These are phyloP conservation scores for Chaetomium tenue DNA, from an alignment of 495 filamentous ascomycete genomes.

Conservation along the genomic window DNA sequence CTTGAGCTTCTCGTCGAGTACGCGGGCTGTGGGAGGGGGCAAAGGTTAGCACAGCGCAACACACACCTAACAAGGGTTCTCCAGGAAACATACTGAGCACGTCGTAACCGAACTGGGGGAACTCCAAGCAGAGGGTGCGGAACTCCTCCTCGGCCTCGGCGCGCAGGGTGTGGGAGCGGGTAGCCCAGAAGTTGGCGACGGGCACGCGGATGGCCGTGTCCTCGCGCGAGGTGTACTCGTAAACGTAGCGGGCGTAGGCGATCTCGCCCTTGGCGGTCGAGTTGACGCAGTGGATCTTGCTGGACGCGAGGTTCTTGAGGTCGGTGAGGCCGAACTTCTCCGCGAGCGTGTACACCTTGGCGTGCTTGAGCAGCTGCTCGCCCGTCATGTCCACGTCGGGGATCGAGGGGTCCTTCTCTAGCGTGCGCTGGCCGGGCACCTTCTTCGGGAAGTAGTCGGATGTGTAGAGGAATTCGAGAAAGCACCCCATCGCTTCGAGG, in stretches of 20 bases:
- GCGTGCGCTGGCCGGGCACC: conserved; percentile 50
- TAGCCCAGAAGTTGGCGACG: conserved; percentile 88
- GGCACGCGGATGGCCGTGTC: conserved; percentile 76
- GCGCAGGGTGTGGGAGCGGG: conserved; percentile 72
- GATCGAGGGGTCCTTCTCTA: conserved; percentile 58
- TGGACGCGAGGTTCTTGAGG: conserved; percentile 75
- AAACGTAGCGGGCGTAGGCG: conserved; percentile 85
- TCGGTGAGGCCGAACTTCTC: conserved; percentile 70
- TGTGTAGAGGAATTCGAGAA: conserved; percentile 91
- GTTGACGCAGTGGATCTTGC: conserved; percentile 86
- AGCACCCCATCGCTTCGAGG: conserved; percentile 78
- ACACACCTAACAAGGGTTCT: neutral
- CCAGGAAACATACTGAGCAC: conserved; percentile 59
- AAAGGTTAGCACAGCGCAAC: conserved; percentile 3
- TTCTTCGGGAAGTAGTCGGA: conserved; percentile 81
- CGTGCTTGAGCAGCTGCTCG: conserved; percentile 77
- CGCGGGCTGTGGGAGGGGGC: conserved; percentile 45
- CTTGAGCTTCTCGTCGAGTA: conserved; percentile 60
- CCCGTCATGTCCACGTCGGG: conserved; percentile 67
- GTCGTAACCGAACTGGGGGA: conserved; percentile 87
- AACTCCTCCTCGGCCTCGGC: conserved; percentile 83
- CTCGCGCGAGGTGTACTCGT: conserved; percentile 65
- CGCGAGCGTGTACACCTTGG: conserved; percentile 82
- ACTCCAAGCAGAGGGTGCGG: conserved; percentile 77
- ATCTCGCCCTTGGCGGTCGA: conserved; percentile 84